Base-by-base conservation (phyloP, 2,329 filamentous ascomycete genomes). In the Diaporthe destruens region DNA sequence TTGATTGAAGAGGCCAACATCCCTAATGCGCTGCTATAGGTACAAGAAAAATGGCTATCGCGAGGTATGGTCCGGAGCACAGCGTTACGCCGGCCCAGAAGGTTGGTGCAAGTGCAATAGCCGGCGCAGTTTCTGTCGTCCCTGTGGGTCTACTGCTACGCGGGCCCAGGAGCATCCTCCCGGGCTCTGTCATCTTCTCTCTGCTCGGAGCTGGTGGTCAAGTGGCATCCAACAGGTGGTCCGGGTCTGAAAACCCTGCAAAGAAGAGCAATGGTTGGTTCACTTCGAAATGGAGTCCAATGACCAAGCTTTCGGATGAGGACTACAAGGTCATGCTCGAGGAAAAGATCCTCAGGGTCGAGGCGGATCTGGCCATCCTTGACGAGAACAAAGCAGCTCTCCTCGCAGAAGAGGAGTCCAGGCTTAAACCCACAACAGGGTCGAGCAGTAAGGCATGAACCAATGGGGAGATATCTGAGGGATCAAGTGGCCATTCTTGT, bases 291-390 rank as follows among this genome's bases (percentile, higher is more conserved):
- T 95, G 91, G 90, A 93, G 91, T 77, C 94, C 93, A 0, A 84
- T 96, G 78, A 92, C 86, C 74, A 85, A 86, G 1, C 82, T 97
- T 25, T 89, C 89, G 0, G 91, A 96, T 77, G 86, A 91, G 57
- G 90, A 96, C 72, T 96, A 96, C 78, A 88, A 89, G 74, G 82
- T 85, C 4, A 90, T 94, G 79, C 83, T 96, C 69, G 85, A 88
- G 75, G 92, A 95, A 79, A 94, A 91, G 81, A 80, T 95, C 23
- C 82, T 96, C 44, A 87, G 86, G 72, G 82, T 96, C 6, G 91
- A 96, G 76, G 93, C 90, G 3, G 92, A 96, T 76, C 93, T 96
- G 78, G 89, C 93, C 1, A 80, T 96, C 23, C 83, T 96, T n/a
- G 93, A 96, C 77, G 94, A 96, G 63, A 91, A 88, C 78, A 93